Evolutionary conservation across 495 filamentous ascomycete genomes (phyloP), one percentile per base, ranked within the genome.

Genomic region (Hypoxylon subgilvum): DNA sequence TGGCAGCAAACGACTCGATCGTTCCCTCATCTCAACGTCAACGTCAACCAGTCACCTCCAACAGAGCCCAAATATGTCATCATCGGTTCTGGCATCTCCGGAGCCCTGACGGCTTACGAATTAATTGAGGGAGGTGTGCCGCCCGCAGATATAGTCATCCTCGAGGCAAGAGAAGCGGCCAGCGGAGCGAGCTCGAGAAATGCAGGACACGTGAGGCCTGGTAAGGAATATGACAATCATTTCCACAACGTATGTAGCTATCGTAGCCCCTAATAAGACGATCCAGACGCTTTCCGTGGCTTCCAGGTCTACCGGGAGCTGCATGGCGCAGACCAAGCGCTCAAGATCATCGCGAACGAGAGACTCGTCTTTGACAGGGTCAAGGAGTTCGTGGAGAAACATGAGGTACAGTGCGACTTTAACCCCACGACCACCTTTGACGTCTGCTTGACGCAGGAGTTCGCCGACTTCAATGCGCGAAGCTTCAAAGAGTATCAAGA

Each of bases 331-430:
- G 67, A 63, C 0, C 67, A 70, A 19, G 67, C 67, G 6, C 42
- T 65, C 9, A 70, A 70, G 43, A 64, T 70, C 35, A 61, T 70
- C 45, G 65, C 56, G 13, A 70, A 70, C 53, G 67, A 70, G 50
- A 52, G 60, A 21, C 31, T 61, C 12, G 65, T 68, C 6, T 67
- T 70, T 25, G 31, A 68, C 7, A 53, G 27, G 27, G 32, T 68
- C 2, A 52, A 48, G 42, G 52, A 63, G 6, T 59, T 73, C 25
- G 47, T 70, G 2, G 50, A 67, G 25, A 49, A 50, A 5, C 55
- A 73, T 25, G 41, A 60, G 1, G 54, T 70, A 3, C 57, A 47
- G 25, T 70, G 67, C 27, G 67, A 70, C 34, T 66, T 70, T 50
- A 66, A 68, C 51, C 57, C 66, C 6, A 63, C 65, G 25, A 68